These are phyloP conservation scores for Suillus clintonianus DNA, from an alignment of 768 basidiomycete genomes.

Conservation along the genomic window DNA sequence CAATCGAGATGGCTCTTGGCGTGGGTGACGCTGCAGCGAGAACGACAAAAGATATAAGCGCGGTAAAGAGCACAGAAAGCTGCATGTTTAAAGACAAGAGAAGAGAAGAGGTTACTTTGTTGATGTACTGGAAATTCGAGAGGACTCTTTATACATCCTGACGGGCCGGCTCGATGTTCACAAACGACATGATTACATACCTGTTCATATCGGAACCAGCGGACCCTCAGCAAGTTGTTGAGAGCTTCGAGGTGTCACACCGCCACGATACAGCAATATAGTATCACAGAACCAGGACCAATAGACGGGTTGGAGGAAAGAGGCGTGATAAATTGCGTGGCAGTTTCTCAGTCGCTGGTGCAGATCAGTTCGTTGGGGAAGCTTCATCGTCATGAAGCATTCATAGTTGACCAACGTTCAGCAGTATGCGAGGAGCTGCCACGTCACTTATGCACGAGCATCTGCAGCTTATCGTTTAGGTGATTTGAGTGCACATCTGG, in stretches of 20 bases:
- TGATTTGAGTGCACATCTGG: too few relatives aligned
- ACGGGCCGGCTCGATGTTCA: too few relatives aligned
- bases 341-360: neutral
- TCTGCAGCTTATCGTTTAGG: too few relatives aligned
- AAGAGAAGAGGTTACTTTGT: neutral
- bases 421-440: neutral
- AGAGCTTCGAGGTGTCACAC: neutral
- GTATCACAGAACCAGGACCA: neutral
- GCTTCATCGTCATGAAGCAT: neutral
- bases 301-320: neutral
- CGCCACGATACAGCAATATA: neutral
- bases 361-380: neutral
- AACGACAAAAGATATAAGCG: neutral
- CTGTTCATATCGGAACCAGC: neutral
- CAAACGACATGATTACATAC: neutral
- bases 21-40: conserved; percentile 1
- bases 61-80: neutral
- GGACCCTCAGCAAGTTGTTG: too few relatives aligned
- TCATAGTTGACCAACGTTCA: neutral
- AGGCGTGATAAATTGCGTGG: neutral
- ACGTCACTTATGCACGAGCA: neutral
- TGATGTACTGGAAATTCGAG: neutral
- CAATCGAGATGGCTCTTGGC: neutral
- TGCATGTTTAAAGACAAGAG: neutral
- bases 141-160: neutral